phyloP scores from a whole-genome alignment of 352 stramenopile genomes.

The Pythium aristosporum region DNA sequence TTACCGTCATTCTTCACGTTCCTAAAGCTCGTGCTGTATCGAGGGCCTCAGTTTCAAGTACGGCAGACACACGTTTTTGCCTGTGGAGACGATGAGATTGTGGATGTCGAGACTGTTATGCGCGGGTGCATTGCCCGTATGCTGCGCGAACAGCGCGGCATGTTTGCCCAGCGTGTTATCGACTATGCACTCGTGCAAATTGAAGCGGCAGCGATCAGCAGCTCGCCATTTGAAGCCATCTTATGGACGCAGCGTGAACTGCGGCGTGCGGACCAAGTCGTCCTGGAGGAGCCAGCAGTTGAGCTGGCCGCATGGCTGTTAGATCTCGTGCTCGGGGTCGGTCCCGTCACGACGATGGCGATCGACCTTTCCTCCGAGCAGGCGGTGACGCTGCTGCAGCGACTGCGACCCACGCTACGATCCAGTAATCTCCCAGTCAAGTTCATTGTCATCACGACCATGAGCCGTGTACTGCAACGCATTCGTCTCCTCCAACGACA shows the following conservation, averaged over 20 bases:
- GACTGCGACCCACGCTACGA: constrained; percentile 8
- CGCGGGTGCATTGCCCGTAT: neutral
- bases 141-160: neutral
- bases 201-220: constrained; percentile 45
- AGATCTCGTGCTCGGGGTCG: constrained; percentile 13
- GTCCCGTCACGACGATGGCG: neutral
- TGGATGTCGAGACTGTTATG: neutral
- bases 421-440: constrained; percentile 69
- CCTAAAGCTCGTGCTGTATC: constrained; percentile 50
- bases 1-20: constrained; percentile 36
- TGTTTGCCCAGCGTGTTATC: constrained; percentile 23
- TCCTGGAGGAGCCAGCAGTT: constrained; percentile 63
- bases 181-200: constrained; percentile 63
- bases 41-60: constrained; percentile 44
- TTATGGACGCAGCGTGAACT: constrained; percentile 82
- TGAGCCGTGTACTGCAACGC: constrained; percentile 41
- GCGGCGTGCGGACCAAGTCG: constrained; percentile 39
- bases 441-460: constrained; percentile 46
- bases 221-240: constrained; percentile 52
- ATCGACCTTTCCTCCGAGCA: neutral
- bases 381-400: neutral
- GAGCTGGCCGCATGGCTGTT: constrained; percentile 49
- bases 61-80: neutral
- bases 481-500: constrained; percentile 4
- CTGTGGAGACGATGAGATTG: neutral